A percentile compares a stretch with the other conserved stretches of the same genome.
Conservation (phyloP, 2,329 filamentous ascomycete genomes). For the Colletotrichum sp. region DNA sequence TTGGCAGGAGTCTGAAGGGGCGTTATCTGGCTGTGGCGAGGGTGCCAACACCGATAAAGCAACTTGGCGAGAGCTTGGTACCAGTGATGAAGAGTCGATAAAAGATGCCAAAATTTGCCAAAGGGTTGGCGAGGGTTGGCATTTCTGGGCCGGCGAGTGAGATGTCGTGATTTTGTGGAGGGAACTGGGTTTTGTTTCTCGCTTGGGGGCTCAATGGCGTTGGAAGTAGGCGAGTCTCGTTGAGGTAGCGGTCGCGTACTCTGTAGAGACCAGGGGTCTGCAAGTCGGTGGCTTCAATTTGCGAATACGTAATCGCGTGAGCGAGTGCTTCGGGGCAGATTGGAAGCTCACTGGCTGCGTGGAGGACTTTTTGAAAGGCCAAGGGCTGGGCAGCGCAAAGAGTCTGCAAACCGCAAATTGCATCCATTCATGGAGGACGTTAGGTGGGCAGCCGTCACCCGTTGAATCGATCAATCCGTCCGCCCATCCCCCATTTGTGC, state of each 20-base stretch:
- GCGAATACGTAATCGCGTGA: conserved; percentile 6
- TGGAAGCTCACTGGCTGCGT: background rate
- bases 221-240: background rate
- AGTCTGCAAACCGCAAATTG: conserved; percentile 6
- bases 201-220: background rate
- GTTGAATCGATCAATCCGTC: background rate
- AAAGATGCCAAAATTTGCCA: conserved; percentile 10
- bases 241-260: conserved; percentile 8
- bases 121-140: conserved; percentile 16
- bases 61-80: conserved; percentile 21
- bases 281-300: background rate
- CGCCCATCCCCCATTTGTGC: background rate
- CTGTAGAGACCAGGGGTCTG: background rate
- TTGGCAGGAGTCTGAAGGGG: background rate
- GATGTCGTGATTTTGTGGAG: background rate
- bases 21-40: conserved; percentile 7
- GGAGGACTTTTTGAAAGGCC: conserved; percentile 1
- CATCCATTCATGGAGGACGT: background rate
- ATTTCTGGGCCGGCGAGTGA: conserved; percentile 18
- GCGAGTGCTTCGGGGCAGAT: background rate
- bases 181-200: background rate
- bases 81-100: conserved; percentile 13
- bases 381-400: conserved; percentile 15
- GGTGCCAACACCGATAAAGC: conserved; percentile 17
- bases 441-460: background rate